Conservation (phyloP, 257 asterid genomes). For the Verbascum thapsus region DNA sequence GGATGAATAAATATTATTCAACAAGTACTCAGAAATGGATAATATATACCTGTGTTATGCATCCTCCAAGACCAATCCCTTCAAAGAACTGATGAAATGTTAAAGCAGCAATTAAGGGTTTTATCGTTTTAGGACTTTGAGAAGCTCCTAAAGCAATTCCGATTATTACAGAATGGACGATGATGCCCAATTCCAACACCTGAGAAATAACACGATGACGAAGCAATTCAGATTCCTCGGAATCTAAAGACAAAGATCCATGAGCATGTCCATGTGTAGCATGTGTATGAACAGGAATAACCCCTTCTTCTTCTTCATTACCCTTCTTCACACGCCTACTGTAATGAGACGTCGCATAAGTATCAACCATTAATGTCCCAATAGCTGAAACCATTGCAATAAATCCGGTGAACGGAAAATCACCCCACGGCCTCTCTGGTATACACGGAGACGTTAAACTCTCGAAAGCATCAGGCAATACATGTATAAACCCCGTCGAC, state of each 20-base stretch:
- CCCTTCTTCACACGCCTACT: constrained; percentile 4
- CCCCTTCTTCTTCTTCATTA: constrained; percentile 10
- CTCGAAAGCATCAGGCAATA: constrained; percentile 45
- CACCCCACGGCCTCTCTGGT: constrained; percentile 37
- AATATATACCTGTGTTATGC: constrained; percentile 35
- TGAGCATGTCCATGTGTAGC: constrained; percentile 35
- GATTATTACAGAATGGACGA: constrained; percentile 39
- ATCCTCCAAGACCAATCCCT: constrained; percentile 41
- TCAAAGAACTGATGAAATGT: constrained; percentile 41
- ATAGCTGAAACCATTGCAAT: constrained; percentile 47
- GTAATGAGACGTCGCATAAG: constrained; percentile 36
- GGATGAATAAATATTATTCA: not conserved
- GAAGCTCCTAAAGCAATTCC: constrained; percentile 43
- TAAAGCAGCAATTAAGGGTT: constrained; percentile 37
- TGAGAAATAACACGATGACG: constrained; percentile 44
- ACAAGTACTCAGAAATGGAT: too few species aligned
- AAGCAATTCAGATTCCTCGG: constrained; percentile 31
- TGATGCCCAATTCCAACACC: constrained; percentile 42
- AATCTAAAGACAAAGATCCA: constrained; percentile 14
- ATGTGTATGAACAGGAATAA: constrained; percentile 14
- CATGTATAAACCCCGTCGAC: constrained; percentile 49
- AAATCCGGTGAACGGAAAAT: constrained; percentile 51
- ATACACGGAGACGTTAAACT: constrained; percentile 43
- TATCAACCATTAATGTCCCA: constrained; percentile 45
- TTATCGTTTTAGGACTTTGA: constrained; percentile 30